phyloP scores from a whole-genome alignment of 148 eudicot genomes.

The Cornus kousa region DNA sequence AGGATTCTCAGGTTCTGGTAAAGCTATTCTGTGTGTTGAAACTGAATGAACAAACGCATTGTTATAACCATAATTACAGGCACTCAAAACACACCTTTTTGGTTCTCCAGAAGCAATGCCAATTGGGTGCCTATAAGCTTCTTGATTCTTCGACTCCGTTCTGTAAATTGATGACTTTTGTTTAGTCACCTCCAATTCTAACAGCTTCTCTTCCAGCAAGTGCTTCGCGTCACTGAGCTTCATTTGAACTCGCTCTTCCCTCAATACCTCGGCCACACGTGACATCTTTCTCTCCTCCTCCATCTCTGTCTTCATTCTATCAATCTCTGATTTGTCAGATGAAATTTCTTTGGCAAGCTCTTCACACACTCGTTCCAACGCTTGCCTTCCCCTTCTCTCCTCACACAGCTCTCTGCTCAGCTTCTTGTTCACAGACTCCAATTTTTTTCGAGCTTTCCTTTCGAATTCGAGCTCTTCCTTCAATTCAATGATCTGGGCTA shows the following conservation, averaged over 20 bases:
- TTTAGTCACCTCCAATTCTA: slow-evolving; percentile 26
- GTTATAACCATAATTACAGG: not conserved
- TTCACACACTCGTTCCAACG: slow-evolving; percentile 43
- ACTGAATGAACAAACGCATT: slow-evolving; percentile 3
- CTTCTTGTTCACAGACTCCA: slow-evolving; percentile 47
- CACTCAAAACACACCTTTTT: slow-evolving; percentile 1
- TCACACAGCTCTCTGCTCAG: slow-evolving; percentile 43
- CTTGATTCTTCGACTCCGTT: not conserved
- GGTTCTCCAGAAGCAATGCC: not conserved
- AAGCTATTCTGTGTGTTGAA: slow-evolving; percentile 28
- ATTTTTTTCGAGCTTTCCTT: slow-evolving; percentile 50
- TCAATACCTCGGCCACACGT: slow-evolving; percentile 57
- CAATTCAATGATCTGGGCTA: slow-evolving; percentile 47
- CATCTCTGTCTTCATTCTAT: slow-evolving; percentile 44
- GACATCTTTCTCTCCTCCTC: slow-evolving; percentile 73
- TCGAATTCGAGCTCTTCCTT: slow-evolving; percentile 54
- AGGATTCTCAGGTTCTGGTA: slow-evolving; percentile 58
- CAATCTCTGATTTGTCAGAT: slow-evolving; percentile 30
- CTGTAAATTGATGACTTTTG: not conserved
- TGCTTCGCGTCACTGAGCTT: slow-evolving; percentile 61
- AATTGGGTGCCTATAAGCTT: not conserved
- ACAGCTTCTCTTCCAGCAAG: slow-evolving; percentile 44
- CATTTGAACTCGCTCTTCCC: slow-evolving; percentile 78
- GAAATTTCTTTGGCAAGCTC: slow-evolving; percentile 50
- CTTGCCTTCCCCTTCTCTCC: slow-evolving; percentile 43